Evolutionary conservation across 2,329 filamentous ascomycete species (phyloP), one percentile per base, ranked within the genome.

Genomic region (Cladophialophora bantiana): DNA sequence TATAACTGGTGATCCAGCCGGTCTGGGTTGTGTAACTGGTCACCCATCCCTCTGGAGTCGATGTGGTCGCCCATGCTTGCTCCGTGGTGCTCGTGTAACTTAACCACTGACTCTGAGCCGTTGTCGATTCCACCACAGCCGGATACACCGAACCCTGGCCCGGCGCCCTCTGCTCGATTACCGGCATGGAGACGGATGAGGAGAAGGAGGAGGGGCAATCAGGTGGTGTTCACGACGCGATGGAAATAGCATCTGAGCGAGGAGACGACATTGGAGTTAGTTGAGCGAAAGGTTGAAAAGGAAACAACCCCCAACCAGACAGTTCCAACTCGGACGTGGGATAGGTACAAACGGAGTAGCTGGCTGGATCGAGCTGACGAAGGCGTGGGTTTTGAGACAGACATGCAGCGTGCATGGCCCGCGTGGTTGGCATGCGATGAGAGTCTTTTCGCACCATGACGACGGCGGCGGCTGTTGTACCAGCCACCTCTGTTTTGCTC

Each of bases 391-490:
- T 35, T 55, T 42, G 55, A 53, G 36, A 64, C 61, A 48, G 48
- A 52, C 48, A 55, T 58, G 50, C 60, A 66, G 31, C 13, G 48
- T n/a, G 59, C 64, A 55, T 63, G 54, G 38, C 50, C 32, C 20
- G n/a, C 64, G 42, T 55, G 48, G 7, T 18, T 55, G 20, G 54
- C 34, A 4, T 15, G 26, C 2, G 34, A 58, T 31, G 9, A 15
- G 36, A 42, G 9, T 42, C 35, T 18, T 53, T 38, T 32, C 31
- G 20, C 48, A 18, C 12, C 57, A 59, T 59, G 57, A 59, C 57
- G 57, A 59, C 40, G 40, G 40, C 26, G 57, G 45, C 45, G 34
- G 48, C 15, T 32, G 38, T 7, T 36, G 12, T 20, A 18, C 59
- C 59, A 61, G 48, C 59, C 59, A 53, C 59, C 59, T 61, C 31